Conservation (phyloP, 2,329 filamentous ascomycete genomes). For the Trichoderma arundinaceum region DNA sequence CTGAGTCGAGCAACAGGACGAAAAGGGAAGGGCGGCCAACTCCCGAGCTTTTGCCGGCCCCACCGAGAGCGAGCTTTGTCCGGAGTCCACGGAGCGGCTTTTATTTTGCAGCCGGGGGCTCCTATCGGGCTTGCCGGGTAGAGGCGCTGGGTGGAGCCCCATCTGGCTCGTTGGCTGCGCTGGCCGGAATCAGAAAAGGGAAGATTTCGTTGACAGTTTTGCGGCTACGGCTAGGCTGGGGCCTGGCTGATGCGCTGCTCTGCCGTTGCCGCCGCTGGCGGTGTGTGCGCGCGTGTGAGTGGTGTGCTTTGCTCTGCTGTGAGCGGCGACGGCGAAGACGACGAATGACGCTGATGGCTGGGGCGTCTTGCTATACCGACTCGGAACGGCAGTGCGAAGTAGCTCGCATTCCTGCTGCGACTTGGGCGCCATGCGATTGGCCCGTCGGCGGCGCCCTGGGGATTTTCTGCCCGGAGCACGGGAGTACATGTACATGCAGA, state of each 20-base stretch:
- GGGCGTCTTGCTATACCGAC: conserved; percentile 24
- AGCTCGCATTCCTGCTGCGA: background rate
- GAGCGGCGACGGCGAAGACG: conserved; percentile 23
- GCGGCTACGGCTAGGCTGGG: conserved; percentile 5
- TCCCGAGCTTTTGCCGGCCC: conserved; percentile 26
- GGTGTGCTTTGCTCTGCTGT: background rate
- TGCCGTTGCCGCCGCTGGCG: conserved; percentile 26
- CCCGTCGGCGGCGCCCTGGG: background rate
- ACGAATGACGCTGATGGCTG: conserved; percentile 25
- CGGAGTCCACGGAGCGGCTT: conserved; percentile 32
- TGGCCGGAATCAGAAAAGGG: conserved; percentile 26
- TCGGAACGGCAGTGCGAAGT: conserved; percentile 5
- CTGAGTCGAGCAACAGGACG: background rate
- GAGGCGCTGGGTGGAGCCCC: conserved; percentile 5
- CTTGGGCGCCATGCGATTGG: background rate
- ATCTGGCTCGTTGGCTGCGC: conserved; percentile 3
- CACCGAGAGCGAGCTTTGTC: conserved; percentile 22
- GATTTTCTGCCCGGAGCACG: background rate
- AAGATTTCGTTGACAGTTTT: conserved; percentile 6
- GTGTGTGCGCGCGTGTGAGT: conserved; percentile 6
- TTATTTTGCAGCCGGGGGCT: conserved; percentile 21
- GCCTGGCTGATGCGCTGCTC: conserved; percentile 6
- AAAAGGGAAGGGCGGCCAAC: background rate
- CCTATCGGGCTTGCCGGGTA: conserved; percentile 25
- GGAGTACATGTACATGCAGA: conserved; percentile 1